A percentile compares a stretch with the other conserved stretches of the same genome.
phyloP scores from a whole-genome alignment of 257 asterid species.

The Capsicum chinense region DNA sequence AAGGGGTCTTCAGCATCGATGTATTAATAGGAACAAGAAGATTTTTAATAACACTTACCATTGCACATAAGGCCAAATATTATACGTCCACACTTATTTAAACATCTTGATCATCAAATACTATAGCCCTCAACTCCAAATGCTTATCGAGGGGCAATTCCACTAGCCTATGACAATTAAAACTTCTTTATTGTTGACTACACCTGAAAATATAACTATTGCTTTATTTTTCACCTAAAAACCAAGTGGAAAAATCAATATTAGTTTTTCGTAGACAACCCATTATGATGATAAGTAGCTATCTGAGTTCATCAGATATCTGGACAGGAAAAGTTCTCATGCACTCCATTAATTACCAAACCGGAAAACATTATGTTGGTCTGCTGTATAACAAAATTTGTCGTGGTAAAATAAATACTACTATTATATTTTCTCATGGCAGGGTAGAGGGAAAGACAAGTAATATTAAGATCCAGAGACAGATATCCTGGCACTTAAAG shows the following conservation, averaged over 20 bases:
- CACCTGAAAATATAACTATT: constrained; percentile 82
- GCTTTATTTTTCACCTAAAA: constrained; percentile 89
- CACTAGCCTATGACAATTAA: too few species aligned
- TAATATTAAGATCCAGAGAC: not conserved
- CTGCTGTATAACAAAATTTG: constrained; percentile 74
- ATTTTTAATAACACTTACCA: too few species aligned
- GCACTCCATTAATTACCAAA: constrained; percentile 62
- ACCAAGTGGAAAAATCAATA: constrained; percentile 24
- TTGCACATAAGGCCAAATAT: too few species aligned
- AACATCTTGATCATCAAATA: too few species aligned
- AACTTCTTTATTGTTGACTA: constrained; percentile 57
- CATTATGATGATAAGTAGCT: not conserved
- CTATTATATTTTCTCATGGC: not conserved
- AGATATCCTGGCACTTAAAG: not conserved
- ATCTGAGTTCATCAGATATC: constrained; percentile 89
- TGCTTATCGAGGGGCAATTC: too few species aligned
- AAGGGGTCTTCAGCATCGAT: too few species aligned
- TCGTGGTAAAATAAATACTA: not conserved
- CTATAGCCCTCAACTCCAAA: too few species aligned
- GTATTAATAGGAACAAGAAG: too few species aligned
- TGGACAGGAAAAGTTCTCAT: constrained; percentile 91
- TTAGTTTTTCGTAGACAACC: not conserved
- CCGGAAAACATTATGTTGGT: constrained; percentile 82
- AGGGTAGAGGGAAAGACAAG: not conserved
- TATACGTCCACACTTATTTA: too few species aligned